Evolutionary conservation across 768 basidiomycete genomes (phyloP).

Genomic region (Phylloporus arenicola): DNA sequence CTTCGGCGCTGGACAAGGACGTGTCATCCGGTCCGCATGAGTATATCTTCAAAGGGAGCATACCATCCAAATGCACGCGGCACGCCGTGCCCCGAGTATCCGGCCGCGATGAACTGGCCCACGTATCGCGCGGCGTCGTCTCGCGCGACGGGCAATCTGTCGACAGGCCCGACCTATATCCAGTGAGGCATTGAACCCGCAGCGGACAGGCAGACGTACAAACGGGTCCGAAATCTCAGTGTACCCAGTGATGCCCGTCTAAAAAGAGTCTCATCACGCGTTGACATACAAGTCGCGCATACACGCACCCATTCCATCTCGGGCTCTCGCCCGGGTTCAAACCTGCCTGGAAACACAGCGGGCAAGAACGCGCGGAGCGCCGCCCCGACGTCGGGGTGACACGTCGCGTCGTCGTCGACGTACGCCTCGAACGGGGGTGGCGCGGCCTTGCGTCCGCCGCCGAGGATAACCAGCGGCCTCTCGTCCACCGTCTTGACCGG

Average conservation of each 20-base stretch:
- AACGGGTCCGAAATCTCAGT: constrained; percentile 60
- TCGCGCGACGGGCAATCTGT: constrained; percentile 22
- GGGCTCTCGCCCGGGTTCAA: constrained; percentile 42
- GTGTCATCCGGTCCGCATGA: background rate
- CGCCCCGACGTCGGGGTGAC: constrained; percentile 44
- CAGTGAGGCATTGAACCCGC: background rate
- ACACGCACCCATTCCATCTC: constrained; percentile 77
- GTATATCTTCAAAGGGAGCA: background rate
- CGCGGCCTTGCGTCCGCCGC: constrained; percentile 54
- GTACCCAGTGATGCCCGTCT: constrained; percentile 85
- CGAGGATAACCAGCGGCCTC: constrained; percentile 62
- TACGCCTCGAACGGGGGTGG: constrained; percentile 44
- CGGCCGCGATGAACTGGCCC: constrained; percentile 69
- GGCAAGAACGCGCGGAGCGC: constrained; percentile 59
- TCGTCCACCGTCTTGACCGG: constrained; percentile 32
- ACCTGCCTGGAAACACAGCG: constrained; percentile 48
- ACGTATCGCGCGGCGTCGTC: constrained; percentile 27
- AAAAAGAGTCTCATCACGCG: background rate
- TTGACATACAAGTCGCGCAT: constrained; percentile 31
- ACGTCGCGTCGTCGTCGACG: constrained; percentile 51
- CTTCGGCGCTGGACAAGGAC: constrained; percentile 47
- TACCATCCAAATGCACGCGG: constrained; percentile 51
- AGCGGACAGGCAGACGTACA: constrained; percentile 39
- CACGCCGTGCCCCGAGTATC: constrained; percentile 79
- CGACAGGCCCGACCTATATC: constrained; percentile 59